A percentile compares a stretch with the other conserved stretches of the same genome.
Evolutionary conservation across 352 stramenopile genomes (phyloP).

Genomic region (Stramenopiles sp.): DNA sequence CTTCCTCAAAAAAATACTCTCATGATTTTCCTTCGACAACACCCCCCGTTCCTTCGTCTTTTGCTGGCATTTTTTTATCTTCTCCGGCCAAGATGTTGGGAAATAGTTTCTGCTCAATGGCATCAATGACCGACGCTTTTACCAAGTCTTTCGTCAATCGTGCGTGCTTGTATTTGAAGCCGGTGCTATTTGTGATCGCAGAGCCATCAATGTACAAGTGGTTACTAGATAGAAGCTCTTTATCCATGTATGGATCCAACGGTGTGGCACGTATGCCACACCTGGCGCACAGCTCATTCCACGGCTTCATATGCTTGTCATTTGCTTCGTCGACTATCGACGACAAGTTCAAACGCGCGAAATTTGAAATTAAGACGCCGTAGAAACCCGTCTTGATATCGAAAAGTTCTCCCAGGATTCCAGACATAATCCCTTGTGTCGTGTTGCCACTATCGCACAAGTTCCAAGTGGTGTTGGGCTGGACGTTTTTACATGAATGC

Average conservation of each 20-base stretch:
- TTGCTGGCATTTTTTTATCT: background rate
- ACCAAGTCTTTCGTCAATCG: background rate
- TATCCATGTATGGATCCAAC: slow-evolving; percentile 59
- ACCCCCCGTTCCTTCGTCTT: too few relatives aligned
- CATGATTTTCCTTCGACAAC: too few relatives aligned
- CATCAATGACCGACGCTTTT: background rate
- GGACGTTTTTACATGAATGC: too few relatives aligned
- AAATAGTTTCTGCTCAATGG: background rate
- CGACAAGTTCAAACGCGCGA: slow-evolving; percentile 42
- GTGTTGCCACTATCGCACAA: slow-evolving; percentile 59
- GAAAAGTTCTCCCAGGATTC: slow-evolving; percentile 46
- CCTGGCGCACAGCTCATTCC: slow-evolving; percentile 53
- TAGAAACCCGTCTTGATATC: slow-evolving; percentile 55
- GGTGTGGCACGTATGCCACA: slow-evolving; percentile 53
- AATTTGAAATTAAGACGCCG: slow-evolving; percentile 53
- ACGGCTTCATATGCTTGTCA: slow-evolving; percentile 63
- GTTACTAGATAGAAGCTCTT: slow-evolving; percentile 55
- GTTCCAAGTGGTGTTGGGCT: slow-evolving; percentile 51
- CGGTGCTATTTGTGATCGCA: slow-evolving; percentile 42
- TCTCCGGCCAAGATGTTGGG: background rate
- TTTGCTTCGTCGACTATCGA: slow-evolving; percentile 64
- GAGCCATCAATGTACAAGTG: slow-evolving; percentile 47
- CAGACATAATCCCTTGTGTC: slow-evolving; percentile 52
- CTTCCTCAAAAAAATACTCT: too few relatives aligned
- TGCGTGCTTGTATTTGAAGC: slow-evolving; percentile 42